phyloP scores from a whole-genome alignment of 192 early-diverging fungal genomes.

The Coemansia interrupta region DNA sequence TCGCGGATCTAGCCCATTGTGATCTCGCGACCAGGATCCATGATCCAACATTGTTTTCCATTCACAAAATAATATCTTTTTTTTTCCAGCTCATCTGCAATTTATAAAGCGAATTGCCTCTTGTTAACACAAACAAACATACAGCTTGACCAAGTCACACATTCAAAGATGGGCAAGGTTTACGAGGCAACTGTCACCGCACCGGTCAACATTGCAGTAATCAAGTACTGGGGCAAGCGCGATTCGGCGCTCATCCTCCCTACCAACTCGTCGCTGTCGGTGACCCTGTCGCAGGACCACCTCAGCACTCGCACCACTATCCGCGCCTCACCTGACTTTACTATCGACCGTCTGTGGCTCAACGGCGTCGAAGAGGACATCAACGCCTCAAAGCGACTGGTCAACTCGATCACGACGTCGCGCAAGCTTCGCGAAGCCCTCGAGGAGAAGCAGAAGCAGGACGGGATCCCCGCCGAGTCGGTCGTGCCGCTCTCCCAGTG shows the following conservation, averaged over 20 bases:
- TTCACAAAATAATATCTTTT: too few relatives aligned
- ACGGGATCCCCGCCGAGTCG: constrained; percentile 9
- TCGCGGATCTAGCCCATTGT: constrained; percentile 20
- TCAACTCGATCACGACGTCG: constrained; percentile 77
- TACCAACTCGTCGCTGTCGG: constrained; percentile 95
- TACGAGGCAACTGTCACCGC: constrained; percentile 81
- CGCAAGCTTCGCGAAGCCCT: constrained; percentile 67
- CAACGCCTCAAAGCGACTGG: constrained; percentile 73
- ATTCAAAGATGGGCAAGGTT: constrained; percentile 13
- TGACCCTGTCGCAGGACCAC: constrained; percentile 94
- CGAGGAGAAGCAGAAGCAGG: constrained; percentile 51
- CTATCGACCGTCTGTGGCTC: constrained; percentile 85
- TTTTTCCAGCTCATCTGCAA: not conserved
- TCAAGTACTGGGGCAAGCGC: constrained; percentile 99
- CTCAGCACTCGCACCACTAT: constrained; percentile 93
- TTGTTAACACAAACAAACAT: not conserved
- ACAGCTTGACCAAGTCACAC: not conserved
- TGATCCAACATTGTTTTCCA: constrained; percentile 2
- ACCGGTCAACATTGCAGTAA: constrained; percentile 98
- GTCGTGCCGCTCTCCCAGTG: constrained; percentile 57
- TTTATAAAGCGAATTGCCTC: not conserved
- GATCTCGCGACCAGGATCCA: not conserved
- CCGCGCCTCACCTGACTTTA: constrained; percentile 61
- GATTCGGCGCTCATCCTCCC: constrained; percentile 86
- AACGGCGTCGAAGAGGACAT: constrained; percentile 90